These are phyloP conservation scores for Laburnicola sp. DNA, from an alignment of 2,329 filamentous ascomycete genomes.

Conservation along the genomic window DNA sequence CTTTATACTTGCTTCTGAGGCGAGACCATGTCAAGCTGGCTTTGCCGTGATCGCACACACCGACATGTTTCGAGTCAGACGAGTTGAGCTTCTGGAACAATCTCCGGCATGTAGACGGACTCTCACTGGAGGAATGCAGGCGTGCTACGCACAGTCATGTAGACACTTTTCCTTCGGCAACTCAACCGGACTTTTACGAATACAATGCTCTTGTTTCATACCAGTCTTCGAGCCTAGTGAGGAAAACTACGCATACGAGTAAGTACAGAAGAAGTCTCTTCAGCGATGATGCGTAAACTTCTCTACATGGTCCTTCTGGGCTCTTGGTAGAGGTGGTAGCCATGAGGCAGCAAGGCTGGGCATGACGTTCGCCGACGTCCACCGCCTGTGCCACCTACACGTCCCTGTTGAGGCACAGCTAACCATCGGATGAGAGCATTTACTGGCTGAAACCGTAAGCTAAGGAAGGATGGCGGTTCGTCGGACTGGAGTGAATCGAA, in stretches of 20 bases:
- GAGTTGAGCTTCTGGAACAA: conserved; percentile 2
- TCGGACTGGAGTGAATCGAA: neutral
- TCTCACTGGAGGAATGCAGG: neutral
- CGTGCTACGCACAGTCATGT: neutral
- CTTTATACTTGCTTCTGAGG: conserved; percentile 7
- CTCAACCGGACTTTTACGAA: no score
- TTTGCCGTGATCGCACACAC: neutral
- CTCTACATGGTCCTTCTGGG: neutral
- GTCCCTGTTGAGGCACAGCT: neutral
- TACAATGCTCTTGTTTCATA: neutral
- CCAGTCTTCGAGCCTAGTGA: neutral
- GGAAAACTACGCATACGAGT: neutral
- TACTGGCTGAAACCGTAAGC: neutral
- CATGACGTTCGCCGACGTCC: neutral
- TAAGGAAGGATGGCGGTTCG: neutral
- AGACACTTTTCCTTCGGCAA: no score
- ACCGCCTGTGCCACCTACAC: neutral
- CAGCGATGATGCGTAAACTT: neutral
- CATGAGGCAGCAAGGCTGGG: neutral
- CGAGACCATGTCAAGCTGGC: neutral
- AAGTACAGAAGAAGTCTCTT: conserved; percentile 1
- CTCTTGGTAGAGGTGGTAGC: neutral
- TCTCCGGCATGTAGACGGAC: conserved; percentile 3
- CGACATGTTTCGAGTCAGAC: neutral
- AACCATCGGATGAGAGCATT: neutral